Evolutionary conservation across 108 stramenopile genomes (phyloP).

Genomic region (Cyclotella baltica): DNA sequence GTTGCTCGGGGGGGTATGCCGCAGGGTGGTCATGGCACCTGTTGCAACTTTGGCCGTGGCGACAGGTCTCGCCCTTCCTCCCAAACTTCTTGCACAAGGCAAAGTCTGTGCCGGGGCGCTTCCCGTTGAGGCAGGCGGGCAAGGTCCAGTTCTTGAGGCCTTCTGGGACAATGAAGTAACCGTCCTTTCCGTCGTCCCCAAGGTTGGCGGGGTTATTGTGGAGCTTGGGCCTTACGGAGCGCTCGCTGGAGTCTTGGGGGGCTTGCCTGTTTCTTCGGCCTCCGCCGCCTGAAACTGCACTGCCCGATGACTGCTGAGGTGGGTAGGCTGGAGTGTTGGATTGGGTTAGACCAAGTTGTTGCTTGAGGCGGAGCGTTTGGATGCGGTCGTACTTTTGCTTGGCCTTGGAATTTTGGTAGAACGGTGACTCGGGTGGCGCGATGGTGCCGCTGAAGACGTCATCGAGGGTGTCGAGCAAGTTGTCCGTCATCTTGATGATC

Average conservation of each 20-base stretch:
- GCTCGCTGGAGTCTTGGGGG: background rate
- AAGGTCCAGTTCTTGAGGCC: background rate
- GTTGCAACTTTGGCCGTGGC: background rate
- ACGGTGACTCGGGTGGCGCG: background rate
- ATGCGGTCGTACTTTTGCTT: too few species aligned
- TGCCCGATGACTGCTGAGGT: background rate
- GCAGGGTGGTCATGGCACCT: background rate
- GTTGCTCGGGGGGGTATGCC: background rate
- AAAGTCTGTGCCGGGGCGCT: background rate
- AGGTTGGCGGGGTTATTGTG: background rate
- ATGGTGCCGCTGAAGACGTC: background rate
- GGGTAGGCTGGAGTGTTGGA: background rate
- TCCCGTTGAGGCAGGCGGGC: background rate
- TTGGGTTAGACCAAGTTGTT: background rate
- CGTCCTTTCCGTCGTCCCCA: background rate
- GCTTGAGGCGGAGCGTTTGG: background rate
- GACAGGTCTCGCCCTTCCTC: background rate
- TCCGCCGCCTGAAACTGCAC: background rate
- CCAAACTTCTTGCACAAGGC: background rate
- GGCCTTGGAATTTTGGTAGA: background rate
- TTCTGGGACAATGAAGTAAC: background rate
- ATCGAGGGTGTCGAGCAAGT: background rate
- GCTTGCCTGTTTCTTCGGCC: background rate
- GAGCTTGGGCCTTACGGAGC: background rate
- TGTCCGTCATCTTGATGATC: too few species aligned